A percentile compares a stretch with the other conserved stretches of the same genome.
Evolutionary conservation across 306 rosid genomes (phyloP).

Genomic region (Fragaria nilgerrensis): DNA sequence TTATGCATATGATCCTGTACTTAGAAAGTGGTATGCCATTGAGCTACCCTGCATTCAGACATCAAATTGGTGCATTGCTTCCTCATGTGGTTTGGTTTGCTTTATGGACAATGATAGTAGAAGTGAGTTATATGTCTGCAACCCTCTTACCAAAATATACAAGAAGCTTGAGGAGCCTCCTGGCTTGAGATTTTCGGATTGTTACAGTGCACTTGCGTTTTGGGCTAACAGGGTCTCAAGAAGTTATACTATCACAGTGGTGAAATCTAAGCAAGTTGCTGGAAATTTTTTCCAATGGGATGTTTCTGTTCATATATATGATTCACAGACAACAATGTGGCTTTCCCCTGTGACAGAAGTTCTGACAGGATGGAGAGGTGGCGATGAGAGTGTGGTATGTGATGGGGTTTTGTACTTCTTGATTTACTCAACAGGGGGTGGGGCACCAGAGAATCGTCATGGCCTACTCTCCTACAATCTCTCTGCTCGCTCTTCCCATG

Average conservation of each 20-base stretch:
- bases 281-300: constrained; percentile 75
- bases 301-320: constrained; percentile 65
- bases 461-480: constrained; percentile 64
- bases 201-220: constrained; percentile 72
- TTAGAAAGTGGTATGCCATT: constrained; percentile 84
- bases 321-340: constrained; percentile 63
- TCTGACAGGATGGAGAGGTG: constrained; percentile 92
- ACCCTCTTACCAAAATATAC: constrained; percentile 60
- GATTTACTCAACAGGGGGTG: constrained; percentile 73
- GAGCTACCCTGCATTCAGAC: constrained; percentile 67
- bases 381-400: constrained; percentile 87
- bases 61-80: constrained; percentile 63
- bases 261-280: constrained; percentile 84
- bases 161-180: constrained; percentile 68
- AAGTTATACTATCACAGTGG: constrained; percentile 55
- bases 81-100: constrained; percentile 79
- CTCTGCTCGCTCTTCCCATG: constrained; percentile 38
- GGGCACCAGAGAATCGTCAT: constrained; percentile 58
- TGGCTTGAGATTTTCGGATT: constrained; percentile 56
- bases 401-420: constrained; percentile 74
- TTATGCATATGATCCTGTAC: constrained; percentile 68
- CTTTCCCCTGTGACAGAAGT: constrained; percentile 61
- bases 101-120: constrained; percentile 80
- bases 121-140: constrained; percentile 64
- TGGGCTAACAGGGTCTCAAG: constrained; percentile 54